Evolutionary conservation across 192 early-diverging fungal species (phyloP).

Genomic region (Coemansia reversa): DNA sequence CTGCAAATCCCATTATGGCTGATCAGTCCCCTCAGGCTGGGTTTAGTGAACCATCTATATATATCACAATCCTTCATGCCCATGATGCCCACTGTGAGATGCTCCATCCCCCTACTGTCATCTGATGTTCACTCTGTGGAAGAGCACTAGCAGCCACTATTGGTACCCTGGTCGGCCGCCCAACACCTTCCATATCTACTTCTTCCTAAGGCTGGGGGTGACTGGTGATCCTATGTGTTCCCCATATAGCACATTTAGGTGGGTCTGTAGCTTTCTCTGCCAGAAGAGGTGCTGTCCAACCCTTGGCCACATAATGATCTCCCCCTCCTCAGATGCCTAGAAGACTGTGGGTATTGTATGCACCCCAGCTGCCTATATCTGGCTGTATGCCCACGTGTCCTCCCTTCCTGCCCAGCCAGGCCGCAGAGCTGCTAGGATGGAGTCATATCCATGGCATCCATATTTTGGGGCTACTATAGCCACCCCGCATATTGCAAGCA

Average conservation of each 20-base stretch:
- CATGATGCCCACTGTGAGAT: not conserved
- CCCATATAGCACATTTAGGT: too few relatives aligned
- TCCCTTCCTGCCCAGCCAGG: not conserved
- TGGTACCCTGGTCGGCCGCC: too few relatives aligned
- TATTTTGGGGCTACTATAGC: not conserved
- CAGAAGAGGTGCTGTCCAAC: not conserved
- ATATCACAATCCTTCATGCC: not conserved
- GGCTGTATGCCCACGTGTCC: too few relatives aligned
- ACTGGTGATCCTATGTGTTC: too few relatives aligned
- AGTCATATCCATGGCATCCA: not conserved
- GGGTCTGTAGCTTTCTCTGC: too few relatives aligned
- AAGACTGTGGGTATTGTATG: not conserved
- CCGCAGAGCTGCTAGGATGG: not conserved
- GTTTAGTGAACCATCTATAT: conserved; percentile 1
- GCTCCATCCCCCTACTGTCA: not conserved
- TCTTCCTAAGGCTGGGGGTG: too few relatives aligned
- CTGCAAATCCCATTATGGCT: conserved; percentile 9
- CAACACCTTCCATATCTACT: too few relatives aligned
- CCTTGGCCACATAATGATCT: not conserved
- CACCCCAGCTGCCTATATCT: not conserved
- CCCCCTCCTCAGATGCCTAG: not conserved
- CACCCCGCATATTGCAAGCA: not conserved
- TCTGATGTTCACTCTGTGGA: not conserved
- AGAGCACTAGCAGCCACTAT: not conserved
- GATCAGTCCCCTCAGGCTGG: not conserved